A percentile compares a stretch with the other conserved stretches of the same genome.
phyloP scores from a whole-genome alignment of 164 flowering plant species.

The Nymphaea thermarum region DNA sequence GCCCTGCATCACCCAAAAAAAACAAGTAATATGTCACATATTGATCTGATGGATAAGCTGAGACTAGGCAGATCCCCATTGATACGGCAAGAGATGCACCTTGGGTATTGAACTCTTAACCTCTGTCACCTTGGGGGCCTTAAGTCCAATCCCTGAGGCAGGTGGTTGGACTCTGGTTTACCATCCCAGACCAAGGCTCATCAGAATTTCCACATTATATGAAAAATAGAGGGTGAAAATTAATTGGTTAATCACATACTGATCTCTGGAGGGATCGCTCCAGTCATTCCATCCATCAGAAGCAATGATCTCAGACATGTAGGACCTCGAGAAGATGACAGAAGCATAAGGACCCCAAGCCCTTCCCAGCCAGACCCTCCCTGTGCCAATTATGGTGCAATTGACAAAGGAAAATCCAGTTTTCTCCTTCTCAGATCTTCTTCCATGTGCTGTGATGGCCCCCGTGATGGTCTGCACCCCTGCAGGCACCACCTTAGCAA shows the following conservation, averaged over 20 bases:
- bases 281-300: conserved; percentile 52
- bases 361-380: conserved; percentile 66
- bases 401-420: conserved; percentile 72
- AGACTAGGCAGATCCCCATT: too few species aligned
- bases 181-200: neutral
- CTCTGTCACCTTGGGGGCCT: neutral
- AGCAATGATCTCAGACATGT: conserved; percentile 50
- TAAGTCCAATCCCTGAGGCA: neutral
- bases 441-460: conserved; percentile 63
- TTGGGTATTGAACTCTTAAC: too few species aligned
- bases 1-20: conserved; percentile 27
- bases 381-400: conserved; percentile 51
- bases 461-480: conserved; percentile 32
- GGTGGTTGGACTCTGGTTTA: neutral
- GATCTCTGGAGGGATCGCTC: conserved; percentile 35
- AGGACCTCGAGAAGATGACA: conserved; percentile 50
- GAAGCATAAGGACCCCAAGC: conserved; percentile 73
- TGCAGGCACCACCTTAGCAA: conserved; percentile 20
- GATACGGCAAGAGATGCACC: too few species aligned
- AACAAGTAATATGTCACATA: too few species aligned
- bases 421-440: conserved; percentile 28
- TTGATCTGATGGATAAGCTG: too few species aligned
- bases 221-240: neutral
- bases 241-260: conserved; percentile 20
- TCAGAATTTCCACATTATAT: neutral